Evolutionary conservation across 192 early-diverging fungal species (phyloP).

Genomic region (Kappamyces sp.): DNA sequence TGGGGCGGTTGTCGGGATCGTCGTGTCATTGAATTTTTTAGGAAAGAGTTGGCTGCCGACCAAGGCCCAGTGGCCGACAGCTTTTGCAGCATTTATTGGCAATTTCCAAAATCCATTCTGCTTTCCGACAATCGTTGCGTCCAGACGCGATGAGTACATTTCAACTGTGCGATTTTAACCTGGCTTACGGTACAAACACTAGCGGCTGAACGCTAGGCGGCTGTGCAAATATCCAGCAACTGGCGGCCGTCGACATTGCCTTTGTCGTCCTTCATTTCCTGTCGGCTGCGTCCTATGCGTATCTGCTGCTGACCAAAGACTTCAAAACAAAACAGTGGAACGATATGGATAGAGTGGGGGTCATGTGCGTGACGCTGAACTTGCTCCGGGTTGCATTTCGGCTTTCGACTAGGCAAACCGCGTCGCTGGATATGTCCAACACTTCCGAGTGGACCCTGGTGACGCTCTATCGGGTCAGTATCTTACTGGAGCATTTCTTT

Average conservation of each 20-base stretch:
- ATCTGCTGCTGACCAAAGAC: not conserved
- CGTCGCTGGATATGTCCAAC: not conserved
- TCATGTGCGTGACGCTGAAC: not conserved
- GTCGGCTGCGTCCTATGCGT: not conserved
- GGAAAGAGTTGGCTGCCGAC: too few species aligned
- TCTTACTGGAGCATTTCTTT: constrained; percentile 1
- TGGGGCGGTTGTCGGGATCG: too few species aligned
- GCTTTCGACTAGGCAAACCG: not conserved
- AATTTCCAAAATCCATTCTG: not conserved
- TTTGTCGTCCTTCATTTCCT: not conserved
- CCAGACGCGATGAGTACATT: not conserved
- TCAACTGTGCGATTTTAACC: not conserved
- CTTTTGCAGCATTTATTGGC: too few species aligned
- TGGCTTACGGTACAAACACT: not conserved
- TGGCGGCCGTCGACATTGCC: not conserved
- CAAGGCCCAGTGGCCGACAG: too few species aligned
- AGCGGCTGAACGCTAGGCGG: not conserved
- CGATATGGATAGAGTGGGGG: not conserved
- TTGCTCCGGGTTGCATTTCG: not conserved
- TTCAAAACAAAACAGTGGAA: too few species aligned
- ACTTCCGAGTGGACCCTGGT: not conserved
- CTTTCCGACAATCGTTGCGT: not conserved
- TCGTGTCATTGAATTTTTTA: too few species aligned
- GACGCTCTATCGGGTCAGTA: not conserved
- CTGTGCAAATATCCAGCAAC: not conserved